Percentiles rank a stretch among this genome's conserved stretches.
phyloP scores from a whole-genome alignment of 805 yeast species.

The Myxozyma melibiosi region DNA sequence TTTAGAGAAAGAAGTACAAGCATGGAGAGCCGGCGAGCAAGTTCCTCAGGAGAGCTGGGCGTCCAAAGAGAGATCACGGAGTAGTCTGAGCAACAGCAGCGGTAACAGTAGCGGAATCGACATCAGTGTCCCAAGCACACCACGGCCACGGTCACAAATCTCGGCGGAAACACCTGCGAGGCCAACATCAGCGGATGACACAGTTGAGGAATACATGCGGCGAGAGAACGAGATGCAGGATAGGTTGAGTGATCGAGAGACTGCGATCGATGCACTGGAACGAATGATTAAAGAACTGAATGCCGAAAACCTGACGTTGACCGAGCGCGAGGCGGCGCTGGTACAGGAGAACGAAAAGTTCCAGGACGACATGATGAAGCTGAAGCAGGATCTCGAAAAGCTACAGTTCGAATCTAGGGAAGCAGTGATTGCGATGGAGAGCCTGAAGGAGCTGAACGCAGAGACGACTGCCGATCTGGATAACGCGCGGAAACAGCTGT shows the following conservation, averaged over 20 bases:
- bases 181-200: slow-evolving; percentile 22
- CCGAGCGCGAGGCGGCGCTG: slow-evolving; percentile 12
- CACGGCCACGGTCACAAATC: not conserved
- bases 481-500: slow-evolving; percentile 19
- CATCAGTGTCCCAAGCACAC: slow-evolving; percentile 15
- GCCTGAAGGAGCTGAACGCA: slow-evolving; percentile 29
- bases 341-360: slow-evolving; percentile 1
- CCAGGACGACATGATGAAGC: slow-evolving; percentile 8
- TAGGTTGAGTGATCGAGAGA: slow-evolving; percentile 39
- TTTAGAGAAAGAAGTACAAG: slow-evolving; percentile 48
- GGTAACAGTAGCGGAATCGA: not conserved
- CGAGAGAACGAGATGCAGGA: slow-evolving; percentile 43
- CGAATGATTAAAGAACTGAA: slow-evolving; percentile 9
- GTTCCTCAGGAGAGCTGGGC: slow-evolving; percentile 40
- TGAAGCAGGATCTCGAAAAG: slow-evolving; percentile 22
- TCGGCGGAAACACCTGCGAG: not conserved
- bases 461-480: slow-evolving; percentile 34
- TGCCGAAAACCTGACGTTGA: slow-evolving; percentile 16
- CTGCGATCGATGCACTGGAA: slow-evolving; percentile 32
- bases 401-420: slow-evolving; percentile 30
- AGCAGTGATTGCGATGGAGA: slow-evolving; percentile 22
- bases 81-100: not conserved
- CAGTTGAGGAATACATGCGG: slow-evolving; percentile 36
- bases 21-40: slow-evolving; percentile 44
- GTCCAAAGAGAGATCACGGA: slow-evolving; percentile 1